Evolutionary conservation across 495 filamentous ascomycete genomes (phyloP).

Genomic region (Penicillium paradoxum): DNA sequence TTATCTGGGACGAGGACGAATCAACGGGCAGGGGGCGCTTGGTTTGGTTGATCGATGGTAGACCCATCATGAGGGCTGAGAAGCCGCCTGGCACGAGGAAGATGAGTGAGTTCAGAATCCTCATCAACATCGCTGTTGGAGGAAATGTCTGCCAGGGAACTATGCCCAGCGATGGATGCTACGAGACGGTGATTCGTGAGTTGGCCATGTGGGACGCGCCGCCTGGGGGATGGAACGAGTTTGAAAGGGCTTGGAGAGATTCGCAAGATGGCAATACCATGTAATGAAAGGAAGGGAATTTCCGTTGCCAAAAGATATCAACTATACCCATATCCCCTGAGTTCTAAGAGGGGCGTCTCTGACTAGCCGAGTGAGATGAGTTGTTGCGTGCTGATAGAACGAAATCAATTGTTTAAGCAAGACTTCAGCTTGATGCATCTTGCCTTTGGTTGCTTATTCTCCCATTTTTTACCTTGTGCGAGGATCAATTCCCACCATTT

Average conservation of each 20-base stretch:
- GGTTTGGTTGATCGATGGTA: slow-evolving; percentile 27
- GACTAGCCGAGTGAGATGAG: slow-evolving; percentile 6
- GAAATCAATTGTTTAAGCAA: neutral
- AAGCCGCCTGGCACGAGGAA: slow-evolving; percentile 28
- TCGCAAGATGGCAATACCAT: slow-evolving; percentile 27
- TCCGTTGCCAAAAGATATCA: slow-evolving; percentile 10
- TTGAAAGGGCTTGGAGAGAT: slow-evolving; percentile 22
- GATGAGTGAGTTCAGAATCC: slow-evolving; percentile 28
- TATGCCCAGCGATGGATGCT: slow-evolving; percentile 26
- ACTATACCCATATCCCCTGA: slow-evolving; percentile 6
- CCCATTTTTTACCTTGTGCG: neutral
- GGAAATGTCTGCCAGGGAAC: slow-evolving; percentile 29
- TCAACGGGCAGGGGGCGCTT: slow-evolving; percentile 21
- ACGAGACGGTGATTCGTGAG: slow-evolving; percentile 25
- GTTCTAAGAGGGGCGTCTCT: slow-evolving; percentile 2
- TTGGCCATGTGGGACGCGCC: slow-evolving; percentile 29
- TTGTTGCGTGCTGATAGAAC: slow-evolving; percentile 3
- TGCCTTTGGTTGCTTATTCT: slow-evolving; percentile 3
- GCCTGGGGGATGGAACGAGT: slow-evolving; percentile 23
- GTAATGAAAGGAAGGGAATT: slow-evolving; percentile 14
- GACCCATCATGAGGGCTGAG: slow-evolving; percentile 24
- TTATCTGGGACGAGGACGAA: slow-evolving; percentile 28
- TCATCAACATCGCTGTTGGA: slow-evolving; percentile 28
- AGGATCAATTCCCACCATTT: too few species aligned
- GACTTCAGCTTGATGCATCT: slow-evolving; percentile 4